Conservation (phyloP, 768 basidiomycete species). For the Leccinum uliginosum region DNA sequence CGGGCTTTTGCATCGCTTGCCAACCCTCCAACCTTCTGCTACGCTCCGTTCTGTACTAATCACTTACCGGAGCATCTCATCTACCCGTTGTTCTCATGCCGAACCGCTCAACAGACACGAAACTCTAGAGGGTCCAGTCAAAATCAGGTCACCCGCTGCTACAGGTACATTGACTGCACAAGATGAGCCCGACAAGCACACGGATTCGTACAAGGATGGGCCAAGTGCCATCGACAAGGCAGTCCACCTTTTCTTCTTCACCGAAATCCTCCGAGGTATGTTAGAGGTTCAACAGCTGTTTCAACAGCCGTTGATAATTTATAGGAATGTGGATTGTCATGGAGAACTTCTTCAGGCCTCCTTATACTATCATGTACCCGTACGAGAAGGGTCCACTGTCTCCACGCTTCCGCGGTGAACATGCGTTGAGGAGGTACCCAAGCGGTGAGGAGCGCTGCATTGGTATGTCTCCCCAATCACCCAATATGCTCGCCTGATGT, state of each 20-base stretch:
- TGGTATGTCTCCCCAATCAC: slow-evolving; percentile 49
- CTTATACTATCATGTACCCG: slow-evolving; percentile 98
- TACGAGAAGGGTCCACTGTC: slow-evolving; percentile 98
- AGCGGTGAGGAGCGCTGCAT: slow-evolving; percentile 99
- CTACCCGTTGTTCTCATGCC: slow-evolving; percentile 20
- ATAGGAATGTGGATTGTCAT: slow-evolving; percentile 97
- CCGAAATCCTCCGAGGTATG: slow-evolving; percentile 93
- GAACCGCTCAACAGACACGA: slow-evolving; percentile 15
- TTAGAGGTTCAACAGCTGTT: slow-evolving; percentile 6
- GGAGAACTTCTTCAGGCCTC: slow-evolving; percentile 88
- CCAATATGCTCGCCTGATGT: slow-evolving; percentile 5
- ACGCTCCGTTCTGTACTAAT: slow-evolving; percentile 35
- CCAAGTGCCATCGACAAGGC: slow-evolving; percentile 95
- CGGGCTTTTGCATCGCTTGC: slow-evolving; percentile 48
- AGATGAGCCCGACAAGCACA: slow-evolving; percentile 46
- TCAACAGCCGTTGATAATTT: slow-evolving; percentile 7
- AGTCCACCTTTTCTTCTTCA: slow-evolving; percentile 95
- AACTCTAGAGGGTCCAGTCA: slow-evolving; percentile 21
- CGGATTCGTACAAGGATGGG: slow-evolving; percentile 71
- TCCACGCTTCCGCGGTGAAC: slow-evolving; percentile 97
- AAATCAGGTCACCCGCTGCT: slow-evolving; percentile 30
- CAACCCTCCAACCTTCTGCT: slow-evolving; percentile 21
- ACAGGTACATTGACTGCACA: slow-evolving; percentile 34
- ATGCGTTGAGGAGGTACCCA: slow-evolving; percentile 93
- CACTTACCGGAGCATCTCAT: slow-evolving; percentile 40